These are phyloP conservation scores for Citrus medica DNA, from an alignment of 345 rosid species.

Conservation along the genomic window DNA sequence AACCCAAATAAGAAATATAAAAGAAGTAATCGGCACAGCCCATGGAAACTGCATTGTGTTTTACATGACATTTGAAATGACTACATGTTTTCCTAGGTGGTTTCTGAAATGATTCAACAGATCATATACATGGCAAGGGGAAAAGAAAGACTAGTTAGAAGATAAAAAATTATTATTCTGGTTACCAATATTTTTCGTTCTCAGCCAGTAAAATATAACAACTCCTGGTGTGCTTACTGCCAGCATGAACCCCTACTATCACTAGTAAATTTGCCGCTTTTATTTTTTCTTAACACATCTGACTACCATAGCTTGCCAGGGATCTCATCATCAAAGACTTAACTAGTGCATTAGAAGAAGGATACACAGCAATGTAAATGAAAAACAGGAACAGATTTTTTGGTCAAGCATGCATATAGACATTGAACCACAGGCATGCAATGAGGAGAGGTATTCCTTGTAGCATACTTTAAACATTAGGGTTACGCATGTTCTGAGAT, in stretches of 20 bases:
- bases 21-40: neutral
- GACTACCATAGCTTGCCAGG: neutral
- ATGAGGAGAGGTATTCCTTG: too few species aligned
- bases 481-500: neutral
- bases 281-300: neutral
- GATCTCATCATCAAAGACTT: neutral
- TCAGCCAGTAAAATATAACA: neutral
- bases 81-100: neutral
- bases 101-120: neutral
- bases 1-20: neutral
- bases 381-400: neutral
- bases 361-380: neutral
- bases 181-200: neutral
- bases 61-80: neutral
- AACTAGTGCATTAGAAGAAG: neutral
- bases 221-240: neutral
- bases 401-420: neutral
- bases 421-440: neutral
- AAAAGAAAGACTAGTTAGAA: neutral
- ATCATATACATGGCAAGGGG: neutral
- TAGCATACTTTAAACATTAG: neutral
- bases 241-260: neutral
- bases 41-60: constrained; percentile 1
- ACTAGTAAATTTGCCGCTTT: neutral
- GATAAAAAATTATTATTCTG: neutral